Conservation (phyloP, 495 filamentous ascomycete genomes). For the Sporormia fimetaria region DNA sequence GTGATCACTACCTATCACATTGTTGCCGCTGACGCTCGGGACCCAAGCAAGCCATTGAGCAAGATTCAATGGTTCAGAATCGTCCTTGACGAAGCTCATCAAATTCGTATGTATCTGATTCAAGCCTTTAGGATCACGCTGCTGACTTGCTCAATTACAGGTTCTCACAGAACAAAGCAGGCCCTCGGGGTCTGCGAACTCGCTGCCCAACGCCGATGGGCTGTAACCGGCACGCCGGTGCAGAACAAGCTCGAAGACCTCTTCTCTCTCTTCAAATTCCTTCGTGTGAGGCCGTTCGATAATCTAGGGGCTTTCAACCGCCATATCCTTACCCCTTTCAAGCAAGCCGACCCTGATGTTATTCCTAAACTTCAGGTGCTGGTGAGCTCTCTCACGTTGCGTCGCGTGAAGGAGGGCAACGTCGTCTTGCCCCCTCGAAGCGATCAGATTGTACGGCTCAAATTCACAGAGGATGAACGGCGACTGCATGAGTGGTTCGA, state of each 20-base stretch:
- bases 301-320: constrained; percentile 60
- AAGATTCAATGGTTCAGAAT: constrained; percentile 87
- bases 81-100: constrained; percentile 91
- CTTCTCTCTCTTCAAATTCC: constrained; percentile 77
- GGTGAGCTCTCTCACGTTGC: constrained; percentile 81
- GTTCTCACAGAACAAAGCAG: constrained; percentile 64
- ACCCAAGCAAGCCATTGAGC: constrained; percentile 53
- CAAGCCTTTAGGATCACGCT: no score
- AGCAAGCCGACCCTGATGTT: constrained; percentile 67
- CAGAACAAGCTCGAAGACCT: constrained; percentile 90
- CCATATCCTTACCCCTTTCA: constrained; percentile 72
- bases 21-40: constrained; percentile 65
- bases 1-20: constrained; percentile 88
- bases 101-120: constrained; percentile 72
- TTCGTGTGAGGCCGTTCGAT: constrained; percentile 78
- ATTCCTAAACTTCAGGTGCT: constrained; percentile 78
- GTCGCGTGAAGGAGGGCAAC: constrained; percentile 86
- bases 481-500: constrained; percentile 51
- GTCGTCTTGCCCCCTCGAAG: constrained; percentile 56
- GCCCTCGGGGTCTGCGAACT: constrained; percentile 78
- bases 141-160: no score
- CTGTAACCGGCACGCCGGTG: constrained; percentile 84
- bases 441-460: constrained; percentile 56
- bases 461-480: constrained; percentile 45
- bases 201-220: constrained; percentile 76